phyloP scores from a whole-genome alignment of 192 early-diverging fungal species.

The Coemansia sp. region DNA sequence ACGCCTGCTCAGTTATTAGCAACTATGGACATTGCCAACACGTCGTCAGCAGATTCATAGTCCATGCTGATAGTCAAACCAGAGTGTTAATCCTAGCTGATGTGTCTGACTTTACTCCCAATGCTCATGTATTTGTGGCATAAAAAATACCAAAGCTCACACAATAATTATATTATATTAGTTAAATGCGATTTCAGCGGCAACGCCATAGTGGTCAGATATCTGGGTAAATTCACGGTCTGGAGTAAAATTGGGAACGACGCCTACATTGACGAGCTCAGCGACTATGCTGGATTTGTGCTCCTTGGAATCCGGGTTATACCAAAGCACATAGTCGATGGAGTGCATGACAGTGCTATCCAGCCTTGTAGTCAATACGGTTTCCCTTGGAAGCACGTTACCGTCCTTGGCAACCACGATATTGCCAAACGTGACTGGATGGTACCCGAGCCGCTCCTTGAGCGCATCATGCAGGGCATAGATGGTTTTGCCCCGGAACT shows the following conservation, averaged over 20 bases:
- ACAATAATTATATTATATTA: neutral
- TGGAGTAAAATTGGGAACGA: conserved; percentile 51
- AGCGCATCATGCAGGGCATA: conserved; percentile 61
- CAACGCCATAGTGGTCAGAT: conserved; percentile 61
- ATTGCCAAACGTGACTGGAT: conserved; percentile 85
- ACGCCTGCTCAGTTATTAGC: conserved; percentile 38
- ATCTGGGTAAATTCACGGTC: conserved; percentile 50
- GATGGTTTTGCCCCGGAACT: conserved; percentile 39
- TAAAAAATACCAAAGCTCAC: conserved; percentile 55
- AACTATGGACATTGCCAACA: conserved; percentile 34
- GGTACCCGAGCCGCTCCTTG: conserved; percentile 64
- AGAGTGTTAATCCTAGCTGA: conserved; percentile 26
- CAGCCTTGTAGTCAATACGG: conserved; percentile 61
- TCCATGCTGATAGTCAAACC: conserved; percentile 36
- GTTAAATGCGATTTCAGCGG: conserved; percentile 26
- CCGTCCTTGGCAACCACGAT: conserved; percentile 58
- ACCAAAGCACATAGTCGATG: conserved; percentile 60
- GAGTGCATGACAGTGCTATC: conserved; percentile 59
- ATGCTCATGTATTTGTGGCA: conserved; percentile 54
- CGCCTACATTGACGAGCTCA: conserved; percentile 39
- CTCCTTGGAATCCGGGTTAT: conserved; percentile 41
- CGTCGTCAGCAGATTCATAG: conserved; percentile 41
- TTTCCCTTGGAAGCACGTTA: conserved; percentile 60
- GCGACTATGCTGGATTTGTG: conserved; percentile 19
- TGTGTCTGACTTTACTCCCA: conserved; percentile 55